Base-by-base conservation (phyloP, 805 yeast species). In the Kuraishia piskuri region DNA sequence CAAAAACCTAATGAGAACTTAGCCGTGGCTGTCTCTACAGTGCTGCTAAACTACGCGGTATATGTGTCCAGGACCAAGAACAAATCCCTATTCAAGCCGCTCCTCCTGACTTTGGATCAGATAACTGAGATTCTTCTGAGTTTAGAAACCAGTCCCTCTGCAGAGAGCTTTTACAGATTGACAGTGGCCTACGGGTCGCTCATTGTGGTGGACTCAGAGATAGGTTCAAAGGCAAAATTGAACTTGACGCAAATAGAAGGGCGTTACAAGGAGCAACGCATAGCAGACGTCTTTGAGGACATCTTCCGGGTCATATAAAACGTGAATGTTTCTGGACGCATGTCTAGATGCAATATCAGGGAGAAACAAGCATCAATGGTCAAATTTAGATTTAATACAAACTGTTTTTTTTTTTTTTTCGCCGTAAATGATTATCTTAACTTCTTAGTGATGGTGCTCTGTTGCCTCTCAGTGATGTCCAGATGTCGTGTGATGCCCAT, bases 141-240 rank as follows among this genome's bases (percentile, higher is more conserved):
- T 10, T 12, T 3, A 12, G 40, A 14, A 3, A 10, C 40, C 7
- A 12, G 17, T n/a, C 14, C 14, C 9, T 31, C 40, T 6, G 14
- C 81, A 45, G 96, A 88, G 65, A 80, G 90, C 2, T 79, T 82
- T 0, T 88, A 88, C 64, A 75, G 96, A 61, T 58, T 83, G 22
- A 57, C 77, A 10, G 72, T 88, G 23, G 83, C 86, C 0, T 75
- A 73, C 54, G 95, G 94, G 2, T 87, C 88, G 49, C 57, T 83
- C 4, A 31, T 31, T 31, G 40, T 31, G 40, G 40, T 31, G 8
- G 40, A 31, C 40, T 12, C 40, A 31, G 40, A 31, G 17, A 12
- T 31, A 7, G 40, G 40, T n/a, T 8, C 40, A 31, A 31, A 31
- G 17, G 40, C 40, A 31, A 31, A 31, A n/a, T 3, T 31, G 9